Evolutionary conservation across 2,329 filamentous ascomycete species (phyloP), one percentile per base, ranked within the genome.

Genomic region (Venturia aucupariae): DNA sequence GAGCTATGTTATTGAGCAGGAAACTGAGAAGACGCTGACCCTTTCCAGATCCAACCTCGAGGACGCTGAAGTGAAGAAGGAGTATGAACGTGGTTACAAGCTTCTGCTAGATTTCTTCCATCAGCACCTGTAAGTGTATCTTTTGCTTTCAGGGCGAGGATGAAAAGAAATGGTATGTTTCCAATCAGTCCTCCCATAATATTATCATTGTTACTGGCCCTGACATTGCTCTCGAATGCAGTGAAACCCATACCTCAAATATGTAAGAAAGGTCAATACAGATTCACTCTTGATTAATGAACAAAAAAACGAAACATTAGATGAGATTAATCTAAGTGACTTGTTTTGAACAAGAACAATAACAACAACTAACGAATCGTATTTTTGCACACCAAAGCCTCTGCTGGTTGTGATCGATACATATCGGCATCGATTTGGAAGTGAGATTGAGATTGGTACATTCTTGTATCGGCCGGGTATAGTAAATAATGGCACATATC

Each of bases 31-130:
- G 6, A 44, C 13, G 27, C 61, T 32, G 38, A 39, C 10, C 17
- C 4, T 13, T 15, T 30, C 32, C 30, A 75, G 79, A 42, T 74
- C 72, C 61, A 76, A 82, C 65, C 67, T 82, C 27, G 76, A 76
- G 67, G 73, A 82, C 65, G 73, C 75, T 19, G 74, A 77, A 42
- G 80, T 82, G 48, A 79, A 77, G 74, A 73, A 74, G 63, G 77
- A 79, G 67, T 82, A 82, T 67, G 76, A 81, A 73, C 75, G 77
- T 60, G 80, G 77, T 4, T 82, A 82, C 68, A 74, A 79, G 70
- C 67, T 76, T 46, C 70, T 82, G 51, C 71, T 82, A 62, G 75
- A 80, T 67, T 82, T 79, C 69, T 82, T 81, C 76, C 79, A 81
- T 68, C 76, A 81, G 73, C 72, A 82, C 69, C 70, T 82, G 79